phyloP scores from a whole-genome alignment of 306 rosid genomes.

The Mimosa bimucronata region DNA sequence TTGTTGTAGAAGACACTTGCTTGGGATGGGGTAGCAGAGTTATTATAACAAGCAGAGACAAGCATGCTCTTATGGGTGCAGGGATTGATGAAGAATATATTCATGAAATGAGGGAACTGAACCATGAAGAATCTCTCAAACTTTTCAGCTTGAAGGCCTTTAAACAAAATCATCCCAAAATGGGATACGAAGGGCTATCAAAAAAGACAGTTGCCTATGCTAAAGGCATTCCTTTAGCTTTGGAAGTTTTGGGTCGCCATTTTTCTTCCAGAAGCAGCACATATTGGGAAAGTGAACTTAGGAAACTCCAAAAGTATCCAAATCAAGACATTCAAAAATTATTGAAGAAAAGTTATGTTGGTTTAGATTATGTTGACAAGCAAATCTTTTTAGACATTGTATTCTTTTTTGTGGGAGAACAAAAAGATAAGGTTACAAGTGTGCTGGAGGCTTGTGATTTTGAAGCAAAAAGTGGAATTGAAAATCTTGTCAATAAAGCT shows the following conservation, averaged over 20 bases:
- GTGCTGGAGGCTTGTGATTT: neutral
- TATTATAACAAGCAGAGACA: conserved; percentile 37
- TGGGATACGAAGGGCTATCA: conserved; percentile 32
- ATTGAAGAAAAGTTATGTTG: conserved; percentile 34
- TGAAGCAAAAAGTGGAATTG: conserved; percentile 10
- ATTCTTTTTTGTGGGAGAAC: conserved; percentile 34
- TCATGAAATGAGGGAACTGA: conserved; percentile 31
- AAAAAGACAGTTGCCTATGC: neutral
- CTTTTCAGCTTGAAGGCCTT: conserved; percentile 45
- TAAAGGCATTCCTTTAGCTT: conserved; percentile 30
- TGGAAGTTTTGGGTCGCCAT: conserved; percentile 32
- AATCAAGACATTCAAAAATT: conserved; percentile 15
- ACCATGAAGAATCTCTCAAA: conserved; percentile 33
- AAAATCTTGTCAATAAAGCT: conserved; percentile 28
- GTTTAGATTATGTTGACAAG: neutral
- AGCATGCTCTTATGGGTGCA: conserved; percentile 15
- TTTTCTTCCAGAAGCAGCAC: neutral
- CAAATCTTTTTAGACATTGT: conserved; percentile 34
- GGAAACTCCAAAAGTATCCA: conserved; percentile 15
- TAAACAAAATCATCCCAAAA: neutral
- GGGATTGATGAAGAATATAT: neutral
- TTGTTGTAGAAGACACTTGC: neutral
- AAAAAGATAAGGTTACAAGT: neutral
- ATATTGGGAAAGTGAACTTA: conserved; percentile 22
- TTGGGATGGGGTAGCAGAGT: conserved; percentile 37